Evolutionary conservation across 2,329 filamentous ascomycete species (phyloP).

Genomic region (Xylaria sp.): DNA sequence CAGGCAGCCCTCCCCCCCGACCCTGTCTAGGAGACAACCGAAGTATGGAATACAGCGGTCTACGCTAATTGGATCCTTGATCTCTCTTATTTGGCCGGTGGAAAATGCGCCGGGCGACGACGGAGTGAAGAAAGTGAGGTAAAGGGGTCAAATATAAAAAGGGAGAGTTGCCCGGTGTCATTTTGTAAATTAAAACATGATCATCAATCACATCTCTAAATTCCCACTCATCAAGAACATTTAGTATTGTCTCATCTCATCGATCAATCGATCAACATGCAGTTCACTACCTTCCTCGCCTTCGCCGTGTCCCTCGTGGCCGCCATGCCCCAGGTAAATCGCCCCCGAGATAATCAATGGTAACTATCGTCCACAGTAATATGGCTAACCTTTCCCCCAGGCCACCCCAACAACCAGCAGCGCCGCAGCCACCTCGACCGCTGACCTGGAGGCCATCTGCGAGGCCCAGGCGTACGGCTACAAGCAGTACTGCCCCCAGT

Average conservation of each 20-base stretch:
- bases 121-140: conserved; percentile 9
- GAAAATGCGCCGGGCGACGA: conserved; percentile 10
- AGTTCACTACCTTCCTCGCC: conserved; percentile 38
- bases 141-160: conserved; percentile 28
- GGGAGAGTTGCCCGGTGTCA: neutral
- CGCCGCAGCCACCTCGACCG: conserved; percentile 26
- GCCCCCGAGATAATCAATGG: neutral
- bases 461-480: conserved; percentile 36
- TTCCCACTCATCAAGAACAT: neutral
- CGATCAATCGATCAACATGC: conserved; percentile 34
- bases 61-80: neutral
- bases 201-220: conserved; percentile 2
- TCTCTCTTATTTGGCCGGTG: conserved; percentile 1
- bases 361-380: neutral
- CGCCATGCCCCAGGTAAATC: conserved; percentile 39
- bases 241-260: neutral
- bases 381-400: conserved; percentile 15
- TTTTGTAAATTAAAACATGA: neutral
- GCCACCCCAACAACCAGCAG: conserved; percentile 32
- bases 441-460: conserved; percentile 38
- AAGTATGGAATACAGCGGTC: neutral
- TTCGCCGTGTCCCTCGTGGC: conserved; percentile 35
- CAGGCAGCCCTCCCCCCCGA: conserved; percentile 19
- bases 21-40: neutral
- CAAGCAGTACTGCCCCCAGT: conserved; percentile 35